Evolutionary conservation across 441 rosid species (phyloP), one percentile per base, ranked within the genome.

Genomic region (Omphalea diandra): DNA sequence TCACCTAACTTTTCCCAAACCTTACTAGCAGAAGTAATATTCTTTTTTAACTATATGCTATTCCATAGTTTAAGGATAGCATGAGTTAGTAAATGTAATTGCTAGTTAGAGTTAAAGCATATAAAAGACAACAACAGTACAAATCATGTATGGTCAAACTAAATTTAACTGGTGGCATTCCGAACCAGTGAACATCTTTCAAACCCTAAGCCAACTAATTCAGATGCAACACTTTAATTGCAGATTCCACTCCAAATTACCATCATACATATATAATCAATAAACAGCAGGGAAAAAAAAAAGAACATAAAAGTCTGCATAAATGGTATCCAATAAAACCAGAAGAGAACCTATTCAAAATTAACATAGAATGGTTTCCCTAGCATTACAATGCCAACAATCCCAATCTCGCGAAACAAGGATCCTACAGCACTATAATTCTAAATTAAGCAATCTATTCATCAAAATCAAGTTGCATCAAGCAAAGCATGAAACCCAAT

Each of bases 161-260:
- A 17, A 17, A 66, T 50, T 32, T 22, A 5, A 35, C 3, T 3
- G 22, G 24, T 11, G 17, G 15, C 9, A 47, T 22, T 36, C 20
- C 2, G 7, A n/a, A 67, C 22, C 26, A 67, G 6, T 50, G 24
- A 67, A 27, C 63, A 68, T 68, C 32, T 35, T 41, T 14, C 31
- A 24, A 8, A 11, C 11, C 2, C 10, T 29, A 49, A 12, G n/a
- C 46, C 18, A 65, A 65, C 29, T 65, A 17, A 44, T 22, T 9
- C 44, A 36, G 40, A 43, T 4, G 5, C 18, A 22, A 15, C 6
- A 4, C 3, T 44, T 18, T 11, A 43, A 11, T 44, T 27, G 27
- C 5, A 17, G 32, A 63, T 6, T 64, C 38, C 38, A 44, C 18
- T 29, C 5, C 2, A n/a, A 29, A 44, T 15, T n/a, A 18, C 24